A percentile compares a stretch with the other conserved stretches of the same genome.
Evolutionary conservation across 2,329 filamentous ascomycete species (phyloP).

Genomic region (Elsinoe ampelina): DNA sequence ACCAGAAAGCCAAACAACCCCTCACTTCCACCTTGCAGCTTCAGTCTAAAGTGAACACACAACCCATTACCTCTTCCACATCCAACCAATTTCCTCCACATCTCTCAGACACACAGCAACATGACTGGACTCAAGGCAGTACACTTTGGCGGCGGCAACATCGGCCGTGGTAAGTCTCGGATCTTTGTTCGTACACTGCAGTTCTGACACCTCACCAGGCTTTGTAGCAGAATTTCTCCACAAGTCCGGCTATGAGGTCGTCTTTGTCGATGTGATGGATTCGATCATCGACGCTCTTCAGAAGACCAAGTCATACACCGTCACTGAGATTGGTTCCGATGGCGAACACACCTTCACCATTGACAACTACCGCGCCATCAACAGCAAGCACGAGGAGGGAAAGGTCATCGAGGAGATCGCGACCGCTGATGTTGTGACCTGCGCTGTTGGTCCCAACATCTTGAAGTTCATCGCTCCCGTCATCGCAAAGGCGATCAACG

Average conservation of each 20-base stretch:
- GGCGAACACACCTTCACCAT: conserved; percentile 75
- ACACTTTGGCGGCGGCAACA: conserved; percentile 46
- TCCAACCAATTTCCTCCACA: background rate
- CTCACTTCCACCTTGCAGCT: background rate
- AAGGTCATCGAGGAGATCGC: conserved; percentile 78
- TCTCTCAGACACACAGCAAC: background rate
- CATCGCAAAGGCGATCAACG: conserved; percentile 87
- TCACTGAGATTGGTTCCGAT: conserved; percentile 83
- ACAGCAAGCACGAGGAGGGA: conserved; percentile 76
- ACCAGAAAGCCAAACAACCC: background rate
- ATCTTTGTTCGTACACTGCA: background rate
- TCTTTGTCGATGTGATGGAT: conserved; percentile 93
- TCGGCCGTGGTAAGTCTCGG: conserved; percentile 35
- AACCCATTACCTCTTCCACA: background rate
- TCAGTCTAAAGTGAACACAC: background rate
- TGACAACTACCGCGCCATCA: conserved; percentile 93
- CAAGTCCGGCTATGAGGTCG: conserved; percentile 87
- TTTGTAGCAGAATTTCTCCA: conserved; percentile 89
- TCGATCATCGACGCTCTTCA: conserved; percentile 72
- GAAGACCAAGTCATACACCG: conserved; percentile 65
- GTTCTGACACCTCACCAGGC: conserved; percentile 33
- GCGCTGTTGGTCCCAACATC: conserved; percentile 91
- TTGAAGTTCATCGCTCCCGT: conserved; percentile 93
- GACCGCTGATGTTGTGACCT: conserved; percentile 84
- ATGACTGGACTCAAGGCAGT: conserved; percentile 39